These are phyloP conservation scores for Leptographium procerum DNA, from an alignment of 2,329 filamentous ascomycete species.

Conservation along the genomic window DNA sequence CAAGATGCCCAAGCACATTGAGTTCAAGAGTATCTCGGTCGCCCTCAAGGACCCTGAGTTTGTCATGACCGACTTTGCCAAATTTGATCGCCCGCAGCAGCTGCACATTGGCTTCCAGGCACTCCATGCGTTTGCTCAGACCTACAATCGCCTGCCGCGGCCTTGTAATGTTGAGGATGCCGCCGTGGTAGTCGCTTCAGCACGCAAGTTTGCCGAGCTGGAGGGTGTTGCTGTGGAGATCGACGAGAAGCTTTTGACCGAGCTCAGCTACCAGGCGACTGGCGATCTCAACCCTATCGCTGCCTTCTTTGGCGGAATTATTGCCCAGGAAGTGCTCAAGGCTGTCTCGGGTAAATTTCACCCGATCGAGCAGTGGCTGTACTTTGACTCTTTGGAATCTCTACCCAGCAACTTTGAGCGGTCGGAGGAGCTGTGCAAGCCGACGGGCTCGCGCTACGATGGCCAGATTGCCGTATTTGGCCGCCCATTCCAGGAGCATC, in stretches of 20 bases:
- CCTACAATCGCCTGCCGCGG: slow-evolving; percentile 63
- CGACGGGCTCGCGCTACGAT: slow-evolving; percentile 77
- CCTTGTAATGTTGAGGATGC: slow-evolving; percentile 83
- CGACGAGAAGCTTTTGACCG: slow-evolving; percentile 83
- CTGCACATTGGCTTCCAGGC: slow-evolving; percentile 89
- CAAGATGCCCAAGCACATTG: slow-evolving; percentile 92
- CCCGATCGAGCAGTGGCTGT: slow-evolving; percentile 91
- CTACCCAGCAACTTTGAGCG: slow-evolving; percentile 64
- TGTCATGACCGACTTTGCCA: slow-evolving; percentile 89
- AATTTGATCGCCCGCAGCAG: slow-evolving; percentile 89
- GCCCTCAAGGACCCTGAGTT: slow-evolving; percentile 81
- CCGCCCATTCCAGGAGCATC: slow-evolving; percentile 84
- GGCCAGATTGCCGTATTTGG: slow-evolving; percentile 96
- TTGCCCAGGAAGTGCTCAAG: slow-evolving; percentile 91
- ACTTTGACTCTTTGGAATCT: slow-evolving; percentile 96
- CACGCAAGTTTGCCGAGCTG: slow-evolving; percentile 61
- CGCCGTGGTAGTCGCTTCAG: slow-evolving; percentile 60
- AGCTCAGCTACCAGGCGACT: slow-evolving; percentile 86
- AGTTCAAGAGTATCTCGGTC: slow-evolving; percentile 72
- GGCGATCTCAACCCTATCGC: slow-evolving; percentile 89
- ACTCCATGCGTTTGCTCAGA: slow-evolving; percentile 71
- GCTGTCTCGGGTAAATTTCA: slow-evolving; percentile 96
- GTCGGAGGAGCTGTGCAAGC: slow-evolving; percentile 80
- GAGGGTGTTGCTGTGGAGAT: slow-evolving; percentile 73
- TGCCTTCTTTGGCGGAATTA: slow-evolving; percentile 86